phyloP scores from a whole-genome alignment of 805 yeast species.

The Metschnikowia continentalis region DNA sequence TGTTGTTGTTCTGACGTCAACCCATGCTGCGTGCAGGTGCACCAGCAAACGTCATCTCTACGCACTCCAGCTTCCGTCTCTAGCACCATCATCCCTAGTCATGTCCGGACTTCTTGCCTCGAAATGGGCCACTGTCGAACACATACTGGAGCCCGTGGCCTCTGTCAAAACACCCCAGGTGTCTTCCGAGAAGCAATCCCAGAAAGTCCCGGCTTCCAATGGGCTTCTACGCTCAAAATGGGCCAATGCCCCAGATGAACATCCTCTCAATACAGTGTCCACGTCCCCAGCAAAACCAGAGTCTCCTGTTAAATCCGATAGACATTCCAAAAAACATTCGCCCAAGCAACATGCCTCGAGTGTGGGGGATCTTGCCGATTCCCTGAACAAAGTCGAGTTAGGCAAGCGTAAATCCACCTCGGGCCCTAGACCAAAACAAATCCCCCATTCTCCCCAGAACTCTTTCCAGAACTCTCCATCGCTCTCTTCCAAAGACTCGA shows the following conservation, averaged over 20 bases:
- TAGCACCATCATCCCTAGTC: not conserved
- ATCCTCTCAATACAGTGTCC: not conserved
- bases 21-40: not conserved
- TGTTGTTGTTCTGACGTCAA: too few species aligned
- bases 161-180: not conserved
- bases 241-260: slow-evolving; percentile 24
- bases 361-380: not conserved
- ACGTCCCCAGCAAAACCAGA: not conserved
- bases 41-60: not conserved
- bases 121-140: slow-evolving; percentile 36
- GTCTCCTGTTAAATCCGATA: not conserved
- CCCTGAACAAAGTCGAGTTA: not conserved
- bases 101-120: slow-evolving; percentile 23
- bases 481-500: too few species aligned
- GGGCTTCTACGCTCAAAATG: slow-evolving; percentile 26
- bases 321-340: not conserved
- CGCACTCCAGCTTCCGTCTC: not conserved
- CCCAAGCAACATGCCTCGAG: not conserved
- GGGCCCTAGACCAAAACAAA: not conserved
- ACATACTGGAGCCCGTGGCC: not conserved
- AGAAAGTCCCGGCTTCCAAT: not conserved
- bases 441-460: not conserved
- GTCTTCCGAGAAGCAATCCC: not conserved
- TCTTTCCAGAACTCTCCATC: not conserved
- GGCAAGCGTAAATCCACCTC: not conserved